Evolutionary conservation across 225 moss, liverwort and hornwort genomes (phyloP).

Genomic region (Sphagnum tenellum): DNA sequence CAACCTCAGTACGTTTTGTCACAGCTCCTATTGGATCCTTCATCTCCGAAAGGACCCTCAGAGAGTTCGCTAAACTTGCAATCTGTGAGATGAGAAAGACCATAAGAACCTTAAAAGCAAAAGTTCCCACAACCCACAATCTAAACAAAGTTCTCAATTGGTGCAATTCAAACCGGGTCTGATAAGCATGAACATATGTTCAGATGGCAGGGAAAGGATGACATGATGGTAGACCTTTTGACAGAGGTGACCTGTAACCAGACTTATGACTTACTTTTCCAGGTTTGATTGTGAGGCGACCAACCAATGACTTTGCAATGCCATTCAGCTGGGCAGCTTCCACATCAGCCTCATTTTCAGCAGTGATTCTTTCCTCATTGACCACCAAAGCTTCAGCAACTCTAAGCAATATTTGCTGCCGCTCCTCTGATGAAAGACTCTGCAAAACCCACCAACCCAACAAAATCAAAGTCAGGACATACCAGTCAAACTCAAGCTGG

Average conservation of each 20-base stretch:
- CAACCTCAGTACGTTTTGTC: constrained; percentile 75
- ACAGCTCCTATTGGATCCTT: constrained; percentile 82
- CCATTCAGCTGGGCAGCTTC: constrained; percentile 51
- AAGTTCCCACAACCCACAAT: not conserved
- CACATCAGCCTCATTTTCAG: constrained; percentile 68
- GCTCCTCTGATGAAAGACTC: constrained; percentile 60
- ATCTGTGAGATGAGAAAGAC: constrained; percentile 28
- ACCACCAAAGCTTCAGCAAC: constrained; percentile 71
- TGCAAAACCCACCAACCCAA: constrained; percentile 9
- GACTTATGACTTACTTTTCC: constrained; percentile 44
- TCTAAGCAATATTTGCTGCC: constrained; percentile 36
- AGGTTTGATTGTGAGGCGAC: constrained; percentile 72
- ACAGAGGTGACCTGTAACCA: not conserved
- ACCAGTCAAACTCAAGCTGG: not conserved
- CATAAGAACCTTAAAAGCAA: not conserved
- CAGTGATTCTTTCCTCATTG: constrained; percentile 59
- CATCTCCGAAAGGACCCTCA: constrained; percentile 73
- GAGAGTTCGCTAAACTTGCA: constrained; percentile 62
- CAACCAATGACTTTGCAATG: constrained; percentile 53
- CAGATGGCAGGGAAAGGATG: not conserved
- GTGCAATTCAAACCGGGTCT: no score
- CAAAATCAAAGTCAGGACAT: not conserved
- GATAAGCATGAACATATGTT: no score
- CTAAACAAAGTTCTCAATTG: not conserved
- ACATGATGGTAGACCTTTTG: not conserved